Conservation (phyloP, 768 basidiomycete genomes). For the Lactarius akahatsu region DNA sequence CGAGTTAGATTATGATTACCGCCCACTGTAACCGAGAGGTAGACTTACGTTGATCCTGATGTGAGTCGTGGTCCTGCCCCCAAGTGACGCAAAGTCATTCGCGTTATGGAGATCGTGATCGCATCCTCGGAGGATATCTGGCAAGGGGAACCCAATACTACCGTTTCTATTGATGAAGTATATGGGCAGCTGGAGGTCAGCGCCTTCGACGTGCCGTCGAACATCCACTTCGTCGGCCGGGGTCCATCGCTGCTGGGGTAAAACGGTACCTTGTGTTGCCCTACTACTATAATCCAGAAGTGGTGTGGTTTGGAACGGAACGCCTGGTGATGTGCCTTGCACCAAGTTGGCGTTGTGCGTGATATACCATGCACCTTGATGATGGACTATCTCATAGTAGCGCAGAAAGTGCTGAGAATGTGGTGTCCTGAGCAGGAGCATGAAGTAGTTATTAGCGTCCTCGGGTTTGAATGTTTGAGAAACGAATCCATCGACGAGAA, state of each 20-base stretch:
- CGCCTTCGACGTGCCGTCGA: constrained; percentile 8
- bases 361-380: constrained; percentile 3
- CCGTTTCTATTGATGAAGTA: constrained; percentile 10
- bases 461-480: background rate
- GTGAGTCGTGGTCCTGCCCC: background rate
- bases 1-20: background rate
- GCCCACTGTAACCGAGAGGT: background rate
- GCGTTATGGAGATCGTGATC: constrained; percentile 6
- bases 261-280: background rate
- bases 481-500: constrained; percentile 11
- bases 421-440: constrained; percentile 1
- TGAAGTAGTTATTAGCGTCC: constrained; percentile 7
- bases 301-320: background rate
- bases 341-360: background rate
- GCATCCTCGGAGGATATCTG: constrained; percentile 13
- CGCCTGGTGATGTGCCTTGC: background rate
- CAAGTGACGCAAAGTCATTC: background rate
- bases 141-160: constrained; percentile 6
- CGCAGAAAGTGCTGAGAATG: background rate
- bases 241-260: constrained; percentile 20
- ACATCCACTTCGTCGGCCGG: constrained; percentile 13
- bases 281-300: constrained; percentile 1
- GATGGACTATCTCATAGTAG: background rate
- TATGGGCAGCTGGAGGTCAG: constrained; percentile 8
- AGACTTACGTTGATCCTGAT: constrained; percentile 11